These are phyloP conservation scores for Aureobasidium lini DNA, from an alignment of 2,329 filamentous ascomycete genomes.

Conservation along the genomic window DNA sequence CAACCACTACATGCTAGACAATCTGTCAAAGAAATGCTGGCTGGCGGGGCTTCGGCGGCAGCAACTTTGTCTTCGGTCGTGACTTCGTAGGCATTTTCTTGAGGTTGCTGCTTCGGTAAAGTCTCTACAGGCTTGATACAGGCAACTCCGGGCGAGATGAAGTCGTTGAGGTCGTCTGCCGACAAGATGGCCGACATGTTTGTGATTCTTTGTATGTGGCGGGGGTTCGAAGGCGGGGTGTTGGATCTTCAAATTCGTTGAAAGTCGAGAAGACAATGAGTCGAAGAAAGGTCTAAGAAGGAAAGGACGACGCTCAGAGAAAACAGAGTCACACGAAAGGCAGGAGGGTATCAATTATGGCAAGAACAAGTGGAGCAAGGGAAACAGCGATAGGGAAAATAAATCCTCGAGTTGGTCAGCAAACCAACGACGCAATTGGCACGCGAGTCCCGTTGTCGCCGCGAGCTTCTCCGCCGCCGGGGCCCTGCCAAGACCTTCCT, in stretches of 20 bases:
- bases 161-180: conserved; percentile 95
- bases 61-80: conserved; percentile 77
- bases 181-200: conserved; percentile 94
- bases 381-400: conserved; percentile 1
- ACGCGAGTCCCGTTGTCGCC: conserved; percentile 3
- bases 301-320: not conserved
- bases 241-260: not conserved
- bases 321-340: not conserved
- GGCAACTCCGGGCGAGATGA: conserved; percentile 93
- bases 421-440: not conserved
- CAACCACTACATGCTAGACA: conserved; percentile 96
- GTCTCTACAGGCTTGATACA: conserved; percentile 98
- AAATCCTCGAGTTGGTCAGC: conserved; percentile 7
- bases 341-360: not conserved
- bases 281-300: not conserved
- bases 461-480: conserved; percentile 2
- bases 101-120: conserved; percentile 55
- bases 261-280: not conserved
- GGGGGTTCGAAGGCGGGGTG: not conserved
- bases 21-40: conserved; percentile 92
- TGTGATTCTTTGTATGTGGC: conserved; percentile 9
- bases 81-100: conserved; percentile 66
- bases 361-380: not conserved
- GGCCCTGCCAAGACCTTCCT: not conserved
- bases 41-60: conserved; percentile 54